Base-by-base conservation (phyloP, 371 early-diverging fungal species). In the Aphelidium insulamus region DNA sequence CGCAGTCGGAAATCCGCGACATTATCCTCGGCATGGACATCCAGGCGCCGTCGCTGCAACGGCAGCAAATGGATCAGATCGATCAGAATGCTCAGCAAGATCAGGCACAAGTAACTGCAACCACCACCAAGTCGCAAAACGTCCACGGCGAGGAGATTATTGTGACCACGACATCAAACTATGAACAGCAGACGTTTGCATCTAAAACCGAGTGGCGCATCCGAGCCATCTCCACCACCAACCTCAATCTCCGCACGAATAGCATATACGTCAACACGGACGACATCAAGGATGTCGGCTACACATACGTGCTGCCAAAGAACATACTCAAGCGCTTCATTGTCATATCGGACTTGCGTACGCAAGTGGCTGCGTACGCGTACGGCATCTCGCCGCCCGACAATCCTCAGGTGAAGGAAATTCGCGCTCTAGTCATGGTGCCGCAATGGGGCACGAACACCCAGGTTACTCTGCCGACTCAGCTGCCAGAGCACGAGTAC, bases 1-100 rank as follows among this genome's bases (percentile, higher is more conserved):
- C 97, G 0, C 76, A 79, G 33, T 79, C 85, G 1, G 98, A 98
- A 63, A 83, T 97, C 47, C 77, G 97, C 44, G 97, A 98, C 59
- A 90, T 98, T 40, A 91, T 98, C 43, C 69, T 98, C 40, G 97
- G 97, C 53, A 95, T 94, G 90, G 90, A 91, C 53, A 92, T 95
- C 37, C 77, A 82, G 21, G 92, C 95, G 33, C 97, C 97, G 19
- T 88, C 91, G 32, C 53, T 80, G 23, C 85, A 91, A 57, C 76
- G 98, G 35, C 94, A 91, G 57, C 85, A 92, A 58, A 80, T 87
- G 55, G 91, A 83, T 15, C 88, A 91, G 52, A 81, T 90, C 41
- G 92, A 90, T 45, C 83, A 88, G 67, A 87, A 91, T 50, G 71
- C 79, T 26, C 68, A 82, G 55, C 86, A 88, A 37, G 73, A 72